Evolutionary conservation across 116 monocot genomes (phyloP).

Genomic region (Thalassia testudinum): DNA sequence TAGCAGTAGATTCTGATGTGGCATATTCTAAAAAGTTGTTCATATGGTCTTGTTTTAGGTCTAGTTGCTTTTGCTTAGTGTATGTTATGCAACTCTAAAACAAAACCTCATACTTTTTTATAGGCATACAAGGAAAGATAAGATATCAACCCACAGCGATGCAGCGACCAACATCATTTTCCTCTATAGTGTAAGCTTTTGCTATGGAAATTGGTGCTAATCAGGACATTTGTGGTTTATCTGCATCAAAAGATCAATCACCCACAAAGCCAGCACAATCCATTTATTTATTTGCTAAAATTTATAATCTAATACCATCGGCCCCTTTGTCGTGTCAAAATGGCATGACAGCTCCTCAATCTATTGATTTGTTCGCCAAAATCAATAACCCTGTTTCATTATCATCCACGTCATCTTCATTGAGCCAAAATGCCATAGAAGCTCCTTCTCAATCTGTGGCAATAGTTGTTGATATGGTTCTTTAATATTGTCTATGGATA

Average conservation of each 20-base stretch:
- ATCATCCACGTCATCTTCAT: not conserved
- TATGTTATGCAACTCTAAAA: no score
- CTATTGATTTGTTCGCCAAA: conserved; percentile 19
- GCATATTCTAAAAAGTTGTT: no score
- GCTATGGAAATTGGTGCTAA: conserved; percentile 1
- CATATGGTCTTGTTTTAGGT: no score
- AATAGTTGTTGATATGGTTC: not conserved
- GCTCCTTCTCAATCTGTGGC: not conserved
- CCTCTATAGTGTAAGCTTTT: conserved; percentile 6
- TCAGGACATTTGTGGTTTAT: no score
- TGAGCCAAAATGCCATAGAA: conserved; percentile 12
- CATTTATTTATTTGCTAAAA: conserved; percentile 23
- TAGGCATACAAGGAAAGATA: no score
- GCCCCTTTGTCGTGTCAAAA: conserved; percentile 14
- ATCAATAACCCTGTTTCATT: conserved; percentile 3
- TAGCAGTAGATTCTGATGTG: no score
- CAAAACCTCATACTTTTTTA: no score
- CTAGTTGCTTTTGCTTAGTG: no score
- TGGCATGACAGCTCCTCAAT: conserved; percentile 1
- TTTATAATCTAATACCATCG: conserved; percentile 2
- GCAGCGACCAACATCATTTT: conserved; percentile 6
- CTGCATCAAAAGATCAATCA: no score
- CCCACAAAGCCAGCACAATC: conserved; percentile 7
- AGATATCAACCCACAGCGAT: conserved; percentile 13
- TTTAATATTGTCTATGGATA: not conserved